phyloP scores from a whole-genome alignment of 2,329 filamentous ascomycete species.

The Zelopaecilomyces penicillatus region DNA sequence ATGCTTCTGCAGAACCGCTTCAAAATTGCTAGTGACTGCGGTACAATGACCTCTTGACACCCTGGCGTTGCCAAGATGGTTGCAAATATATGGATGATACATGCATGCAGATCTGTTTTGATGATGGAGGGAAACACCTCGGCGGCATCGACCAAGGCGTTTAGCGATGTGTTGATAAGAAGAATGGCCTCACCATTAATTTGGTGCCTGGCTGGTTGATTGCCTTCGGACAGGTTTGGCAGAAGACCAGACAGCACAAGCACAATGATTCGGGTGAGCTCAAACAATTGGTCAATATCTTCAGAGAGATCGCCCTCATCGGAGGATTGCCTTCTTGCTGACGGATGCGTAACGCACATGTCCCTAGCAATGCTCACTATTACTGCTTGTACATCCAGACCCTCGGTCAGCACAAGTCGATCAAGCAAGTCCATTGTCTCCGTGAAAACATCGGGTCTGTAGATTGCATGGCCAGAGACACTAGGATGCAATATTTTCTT shows the following conservation, averaged over 20 bases:
- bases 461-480: constrained; percentile 93
- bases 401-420: constrained; percentile 84
- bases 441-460: constrained; percentile 89
- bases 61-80: constrained; percentile 77
- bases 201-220: constrained; percentile 59
- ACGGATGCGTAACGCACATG: constrained; percentile 84
- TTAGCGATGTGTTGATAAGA: constrained; percentile 70
- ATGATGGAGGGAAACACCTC: constrained; percentile 96
- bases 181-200: constrained; percentile 81
- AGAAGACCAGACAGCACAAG: constrained; percentile 81
- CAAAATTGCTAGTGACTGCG: constrained; percentile 81
- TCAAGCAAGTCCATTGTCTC: constrained; percentile 96
- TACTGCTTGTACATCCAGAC: constrained; percentile 76
- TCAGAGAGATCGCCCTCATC: constrained; percentile 79
- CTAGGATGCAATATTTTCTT: constrained; percentile 93
- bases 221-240: constrained; percentile 67
- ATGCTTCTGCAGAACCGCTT: constrained; percentile 82
- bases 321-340: constrained; percentile 50
- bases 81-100: constrained; percentile 92
- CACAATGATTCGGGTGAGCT: constrained; percentile 92
- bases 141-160: constrained; percentile 86
- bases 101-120: constrained; percentile 90
- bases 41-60: constrained; percentile 83
- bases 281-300: constrained; percentile 96
- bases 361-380: constrained; percentile 92